Conservation (phyloP, 73 alveolate species). For the Tetrahymena malaccensis region DNA sequence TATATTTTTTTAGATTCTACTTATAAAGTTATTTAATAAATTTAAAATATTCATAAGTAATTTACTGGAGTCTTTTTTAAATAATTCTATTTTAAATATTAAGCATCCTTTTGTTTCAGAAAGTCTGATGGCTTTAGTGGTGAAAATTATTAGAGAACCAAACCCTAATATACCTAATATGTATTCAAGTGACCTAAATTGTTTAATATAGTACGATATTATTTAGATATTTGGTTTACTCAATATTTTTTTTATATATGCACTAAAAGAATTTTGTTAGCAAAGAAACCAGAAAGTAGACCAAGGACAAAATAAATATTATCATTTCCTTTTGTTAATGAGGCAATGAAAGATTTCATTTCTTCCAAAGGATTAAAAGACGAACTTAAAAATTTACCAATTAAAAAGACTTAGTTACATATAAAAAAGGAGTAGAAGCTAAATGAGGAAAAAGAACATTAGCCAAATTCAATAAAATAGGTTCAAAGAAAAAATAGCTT, state of each 20-base stretch:
- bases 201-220: background rate
- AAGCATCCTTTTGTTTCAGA: constrained; percentile 94
- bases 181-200: constrained; percentile 49
- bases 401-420: background rate
- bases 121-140: constrained; percentile 73
- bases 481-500: background rate
- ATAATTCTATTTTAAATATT: constrained; percentile 1
- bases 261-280: background rate
- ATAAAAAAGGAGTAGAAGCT: background rate
- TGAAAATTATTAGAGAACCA: constrained; percentile 72
- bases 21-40: background rate
- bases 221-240: background rate
- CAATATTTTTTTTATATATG: background rate
- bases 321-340: background rate
- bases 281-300: background rate
- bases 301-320: background rate
- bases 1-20: background rate
- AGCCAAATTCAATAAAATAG: background rate
- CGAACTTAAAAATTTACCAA: background rate
- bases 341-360: background rate
- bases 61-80: background rate
- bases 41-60: too few relatives aligned
- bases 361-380: background rate
- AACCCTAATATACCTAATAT: constrained; percentile 74
- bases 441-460: background rate